Evolutionary conservation across 2,329 filamentous ascomycete genomes (phyloP), one percentile per base, ranked within the genome.

Genomic region (Lasiodiplodia gonubiensis): DNA sequence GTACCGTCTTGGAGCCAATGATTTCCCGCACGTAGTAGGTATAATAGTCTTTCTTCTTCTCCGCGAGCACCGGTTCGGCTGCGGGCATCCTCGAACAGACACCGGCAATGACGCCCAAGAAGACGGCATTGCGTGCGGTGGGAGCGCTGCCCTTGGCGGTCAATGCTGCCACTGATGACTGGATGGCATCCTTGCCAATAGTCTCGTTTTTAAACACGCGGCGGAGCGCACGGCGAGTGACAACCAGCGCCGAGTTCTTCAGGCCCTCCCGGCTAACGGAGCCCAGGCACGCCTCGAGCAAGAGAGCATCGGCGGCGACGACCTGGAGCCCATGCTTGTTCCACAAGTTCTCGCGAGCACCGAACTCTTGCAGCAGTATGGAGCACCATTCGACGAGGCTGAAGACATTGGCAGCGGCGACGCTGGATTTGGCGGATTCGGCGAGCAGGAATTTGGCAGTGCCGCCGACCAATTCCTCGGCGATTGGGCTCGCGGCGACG

Each of bases 381-480:
- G 90, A 91, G 78, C 89, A 93, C 94, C 94, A 99, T 78, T 97
- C 92, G 16, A 95, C 86, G 72, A 99, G 83, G 59, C 97, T 92
- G 76, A 97, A 97, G 5, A 93, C 92, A 79, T 89, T 96, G 52
- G 86, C 88, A 18, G 91, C 82, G 37, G 94, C 92, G 73, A 98
- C 89, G 70, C 88, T 89, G 21, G 86, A 82, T 78, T 97, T 97
- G 70, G 87, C 85, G 16, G 90, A 87, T 79, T 99, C 94, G 37
- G 84, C 81, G 69, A 89, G 87, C 68, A 97, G 79, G 60, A 86
- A 86, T 52, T 85, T 83, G 53, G 93, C 85, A 68, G 97, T 86
- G 1, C 86, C 83, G 48, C 87, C 82, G 59, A 95, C 80, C 30
- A 86, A 79, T 10, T 81, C 79, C 48, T 89, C 85, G 35, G 85